These are phyloP conservation scores for Blyttiomyces sp. DNA, from an alignment of 371 early-diverging fungal genomes.

Conservation along the genomic window DNA sequence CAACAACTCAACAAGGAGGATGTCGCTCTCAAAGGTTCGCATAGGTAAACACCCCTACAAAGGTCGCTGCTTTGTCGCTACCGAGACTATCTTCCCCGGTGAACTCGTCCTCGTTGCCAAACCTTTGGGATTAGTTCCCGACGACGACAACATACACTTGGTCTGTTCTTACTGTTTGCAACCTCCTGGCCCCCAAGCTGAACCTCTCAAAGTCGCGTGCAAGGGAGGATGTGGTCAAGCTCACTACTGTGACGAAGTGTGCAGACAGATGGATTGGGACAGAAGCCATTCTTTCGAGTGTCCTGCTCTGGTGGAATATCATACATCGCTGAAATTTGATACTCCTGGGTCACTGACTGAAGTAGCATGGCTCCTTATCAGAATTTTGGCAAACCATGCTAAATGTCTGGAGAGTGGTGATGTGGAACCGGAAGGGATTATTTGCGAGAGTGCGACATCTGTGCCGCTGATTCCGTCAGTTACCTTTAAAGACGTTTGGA, in stretches of 20 bases:
- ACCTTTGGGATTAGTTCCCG: conserved; percentile 37
- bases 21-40: not conserved
- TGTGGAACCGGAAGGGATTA: not conserved
- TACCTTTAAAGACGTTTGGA: conserved; percentile 22
- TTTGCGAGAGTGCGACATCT: not conserved
- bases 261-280: conserved; percentile 16
- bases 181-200: not conserved
- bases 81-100: conserved; percentile 19
- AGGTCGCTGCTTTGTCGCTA: conserved; percentile 34
- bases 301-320: conserved; percentile 7
- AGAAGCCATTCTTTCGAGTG: conserved; percentile 15
- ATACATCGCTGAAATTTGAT: too few species aligned
- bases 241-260: conserved; percentile 19
- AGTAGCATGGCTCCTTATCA: conserved; percentile 26
- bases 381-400: conserved; percentile 3
- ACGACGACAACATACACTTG: conserved; percentile 1
- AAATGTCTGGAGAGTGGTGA: not conserved
- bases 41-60: conserved; percentile 22
- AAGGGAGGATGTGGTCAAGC: conserved; percentile 6
- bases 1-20: too few species aligned
- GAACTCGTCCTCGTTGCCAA: conserved; percentile 17
- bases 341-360: conserved; percentile 12
- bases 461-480: not conserved
- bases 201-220: not conserved
- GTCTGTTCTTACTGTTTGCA: conserved; percentile 20